These are phyloP conservation scores for Cytospora leucostoma DNA, from an alignment of 2,329 filamentous ascomycete species.

Conservation along the genomic window DNA sequence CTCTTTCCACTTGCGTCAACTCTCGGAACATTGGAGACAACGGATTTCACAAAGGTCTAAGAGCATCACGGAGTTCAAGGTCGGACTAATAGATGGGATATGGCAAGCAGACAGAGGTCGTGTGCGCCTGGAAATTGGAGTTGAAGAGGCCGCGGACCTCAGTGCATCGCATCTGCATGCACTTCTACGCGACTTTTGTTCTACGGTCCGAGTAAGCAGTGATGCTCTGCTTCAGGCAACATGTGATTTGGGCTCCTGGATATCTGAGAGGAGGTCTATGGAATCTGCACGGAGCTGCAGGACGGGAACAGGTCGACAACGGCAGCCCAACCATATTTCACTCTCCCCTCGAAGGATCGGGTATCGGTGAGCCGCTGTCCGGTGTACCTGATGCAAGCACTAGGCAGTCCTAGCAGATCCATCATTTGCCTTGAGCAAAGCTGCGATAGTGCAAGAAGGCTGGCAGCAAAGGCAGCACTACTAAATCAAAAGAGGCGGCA, in stretches of 20 bases:
- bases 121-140: slow-evolving; percentile 4
- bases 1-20: not conserved
- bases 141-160: not conserved
- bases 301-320: not conserved
- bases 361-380: not conserved
- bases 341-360: not conserved
- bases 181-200: not conserved
- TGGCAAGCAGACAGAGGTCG: slow-evolving; percentile 6
- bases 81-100: slow-evolving; percentile 5
- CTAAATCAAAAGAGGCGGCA: slow-evolving; percentile 7
- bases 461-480: slow-evolving; percentile 5
- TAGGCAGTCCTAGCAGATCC: not conserved
- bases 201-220: not conserved
- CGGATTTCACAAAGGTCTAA: slow-evolving; percentile 5
- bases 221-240: not conserved
- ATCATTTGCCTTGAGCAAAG: not conserved
- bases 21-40: not conserved
- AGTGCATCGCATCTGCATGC: not conserved
- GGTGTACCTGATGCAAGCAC: not conserved
- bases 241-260: not conserved
- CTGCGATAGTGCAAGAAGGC: slow-evolving; percentile 8
- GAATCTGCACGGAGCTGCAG: not conserved
- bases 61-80: slow-evolving; percentile 16
- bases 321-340: not conserved
- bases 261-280: not conserved